Evolutionary conservation across 352 stramenopile genomes (phyloP).

Genomic region (Globisporangium solare): DNA sequence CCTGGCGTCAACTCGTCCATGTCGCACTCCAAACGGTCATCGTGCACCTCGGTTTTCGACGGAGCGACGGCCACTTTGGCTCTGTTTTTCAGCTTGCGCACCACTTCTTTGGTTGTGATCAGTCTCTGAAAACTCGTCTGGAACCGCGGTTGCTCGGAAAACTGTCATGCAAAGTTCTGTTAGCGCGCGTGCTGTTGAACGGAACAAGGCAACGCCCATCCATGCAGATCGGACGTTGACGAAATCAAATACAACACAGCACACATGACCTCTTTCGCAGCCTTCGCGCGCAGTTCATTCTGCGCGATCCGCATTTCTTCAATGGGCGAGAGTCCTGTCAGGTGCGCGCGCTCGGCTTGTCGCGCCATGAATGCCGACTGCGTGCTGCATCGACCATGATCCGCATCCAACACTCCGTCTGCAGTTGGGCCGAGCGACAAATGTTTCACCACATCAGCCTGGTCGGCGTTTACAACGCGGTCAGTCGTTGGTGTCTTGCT

Average conservation of each 20-base stretch:
- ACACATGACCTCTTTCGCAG: constrained; percentile 43
- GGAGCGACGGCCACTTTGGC: constrained; percentile 36
- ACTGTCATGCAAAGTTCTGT: constrained; percentile 12
- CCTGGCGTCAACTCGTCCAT: constrained; percentile 81
- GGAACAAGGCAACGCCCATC: too few species aligned
- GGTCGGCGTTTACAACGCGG: background rate
- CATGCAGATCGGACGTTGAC: too few species aligned
- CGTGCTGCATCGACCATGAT: constrained; percentile 5
- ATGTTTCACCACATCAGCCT: background rate
- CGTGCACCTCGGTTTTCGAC: constrained; percentile 27
- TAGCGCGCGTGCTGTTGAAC: too few species aligned
- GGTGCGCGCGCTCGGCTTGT: constrained; percentile 60
- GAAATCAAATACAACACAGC: background rate
- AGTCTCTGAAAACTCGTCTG: constrained; percentile 51
- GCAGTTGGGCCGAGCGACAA: background rate
- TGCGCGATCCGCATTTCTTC: constrained; percentile 82
- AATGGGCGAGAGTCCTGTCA: constrained; percentile 77
- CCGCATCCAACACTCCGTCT: constrained; percentile 3
- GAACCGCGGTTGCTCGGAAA: constrained; percentile 23
- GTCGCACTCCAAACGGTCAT: constrained; percentile 40
- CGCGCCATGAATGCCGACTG: constrained; percentile 73
- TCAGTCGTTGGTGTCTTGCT: background rate
- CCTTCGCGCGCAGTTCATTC: constrained; percentile 73
- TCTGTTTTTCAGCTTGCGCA: constrained; percentile 55
- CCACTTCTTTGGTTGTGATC: constrained; percentile 51